Evolutionary conservation across 2,329 filamentous ascomycete species (phyloP).

Genomic region (Colletotrichum godetiae): DNA sequence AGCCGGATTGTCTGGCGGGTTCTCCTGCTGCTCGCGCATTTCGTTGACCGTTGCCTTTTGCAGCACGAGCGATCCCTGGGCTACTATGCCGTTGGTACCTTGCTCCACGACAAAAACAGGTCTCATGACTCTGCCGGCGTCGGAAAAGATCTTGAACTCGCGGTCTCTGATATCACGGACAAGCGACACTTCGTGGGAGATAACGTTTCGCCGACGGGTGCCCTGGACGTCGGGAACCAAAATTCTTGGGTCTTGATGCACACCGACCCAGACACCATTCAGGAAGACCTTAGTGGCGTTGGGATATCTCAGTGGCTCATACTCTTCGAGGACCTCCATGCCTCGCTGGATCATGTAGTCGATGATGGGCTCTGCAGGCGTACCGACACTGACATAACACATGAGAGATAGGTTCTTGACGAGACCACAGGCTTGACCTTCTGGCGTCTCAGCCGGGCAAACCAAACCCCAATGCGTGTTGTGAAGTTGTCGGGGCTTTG

Average conservation of each 20-base stretch:
- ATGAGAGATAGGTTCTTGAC: constrained; percentile 98
- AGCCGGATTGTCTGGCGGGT: constrained; percentile 68
- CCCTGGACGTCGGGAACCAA: constrained; percentile 83
- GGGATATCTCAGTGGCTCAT: constrained; percentile 85
- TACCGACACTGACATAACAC: constrained; percentile 98
- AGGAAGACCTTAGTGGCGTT: constrained; percentile 98
- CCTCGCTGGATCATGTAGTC: constrained; percentile 96
- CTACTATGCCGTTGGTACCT: constrained; percentile 68
- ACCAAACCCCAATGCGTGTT: constrained; percentile 99
- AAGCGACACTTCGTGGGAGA: constrained; percentile 93
- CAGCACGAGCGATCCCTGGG: constrained; percentile 82
- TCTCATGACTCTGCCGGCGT: constrained; percentile 93
- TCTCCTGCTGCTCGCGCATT: constrained; percentile 79
- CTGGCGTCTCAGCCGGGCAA: constrained; percentile 95
- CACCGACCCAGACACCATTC: constrained; percentile 97
- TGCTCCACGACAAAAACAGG: constrained; percentile 95
- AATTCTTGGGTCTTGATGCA: constrained; percentile 88
- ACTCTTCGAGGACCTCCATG: constrained; percentile 97
- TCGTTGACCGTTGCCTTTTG: constrained; percentile 84
- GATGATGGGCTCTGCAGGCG: constrained; percentile 87
- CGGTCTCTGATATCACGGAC: constrained; percentile 96
- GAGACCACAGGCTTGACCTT: constrained; percentile 97
- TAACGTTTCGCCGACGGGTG: constrained; percentile 82
- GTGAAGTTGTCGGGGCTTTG: constrained; percentile 96
- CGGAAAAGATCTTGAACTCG: constrained; percentile 98